Evolutionary conservation across 768 basidiomycete genomes (phyloP), one percentile per base, ranked within the genome.

Genomic region (Xerocomus brunneocitrinus): DNA sequence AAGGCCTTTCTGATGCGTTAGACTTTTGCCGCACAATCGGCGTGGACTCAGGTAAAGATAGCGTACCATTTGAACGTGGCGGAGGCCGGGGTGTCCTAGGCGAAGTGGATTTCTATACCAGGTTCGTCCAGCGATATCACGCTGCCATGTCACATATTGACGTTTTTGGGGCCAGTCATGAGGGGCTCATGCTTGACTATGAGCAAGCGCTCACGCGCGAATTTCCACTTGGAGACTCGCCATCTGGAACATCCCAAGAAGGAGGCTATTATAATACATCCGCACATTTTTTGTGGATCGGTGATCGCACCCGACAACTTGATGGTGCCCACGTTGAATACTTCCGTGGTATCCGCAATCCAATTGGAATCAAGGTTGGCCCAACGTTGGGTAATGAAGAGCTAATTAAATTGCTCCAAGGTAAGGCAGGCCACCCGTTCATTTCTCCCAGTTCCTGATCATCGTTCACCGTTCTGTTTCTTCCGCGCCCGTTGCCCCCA

Each of bases 201-300:
- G 97, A 99, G 70, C 81, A 93, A 67, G 89, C 93, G 2, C 76
- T 98, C 50, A 98, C 97, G 2, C 83, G 94, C 31, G 72, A 76
- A 53, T 78, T 86, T 53, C 72, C 83, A 5, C 46, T 79, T 0
- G 76, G 72, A 24, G 58, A 52, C 16, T 49, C 67, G 6, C 45
- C 30, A 16, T 53, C 58, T n/a, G 54, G 57, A 34, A 10, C 41
- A 10, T 27, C 55, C n/a, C 54, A 57, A 35, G 49, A 52, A 34
- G 74, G 69, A 41, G 83, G 78, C 35, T 80, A 79, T 67, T 98
- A 95, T 72, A 95, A 98, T 66, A 89, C 90, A 14, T 91, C 91
- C 3, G 90, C 92, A 8, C 94, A 95, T 68, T 95, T 97, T 72
- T 70, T 98, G 47, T 99, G 95, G 95, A 91, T 99, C 50, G 95